Base-by-base conservation (phyloP, 495 filamentous ascomycete genomes). In the Talaromyces liani region DNA sequence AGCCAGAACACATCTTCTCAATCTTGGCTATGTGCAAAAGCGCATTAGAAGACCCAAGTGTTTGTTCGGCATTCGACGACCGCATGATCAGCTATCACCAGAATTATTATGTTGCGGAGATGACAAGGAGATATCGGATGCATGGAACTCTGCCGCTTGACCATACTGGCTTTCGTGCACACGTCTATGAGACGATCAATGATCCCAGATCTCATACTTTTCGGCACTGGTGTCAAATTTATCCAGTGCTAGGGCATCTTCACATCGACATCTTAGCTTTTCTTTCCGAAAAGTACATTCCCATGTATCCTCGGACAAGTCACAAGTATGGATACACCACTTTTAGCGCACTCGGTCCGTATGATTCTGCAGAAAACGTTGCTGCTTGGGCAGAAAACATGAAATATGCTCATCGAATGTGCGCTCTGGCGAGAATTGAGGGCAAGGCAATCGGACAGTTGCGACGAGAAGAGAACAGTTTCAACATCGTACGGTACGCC, bases 221-320 rank as follows among this genome's bases (percentile, higher is more conserved):
- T 39, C 45, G 64, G 53, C 75, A 75, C 60, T 80, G 77, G 77
- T 25, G 34, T n/a, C 33, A 33, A 7, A 64, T 73, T 10, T 64
- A 69, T 18, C 58, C 69, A 3, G 58, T 70, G 31, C 75, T 75
- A 31, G 56, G 69, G 6, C 61, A 69, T 51, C 69, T 76, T 9
- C 66, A 72, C 0, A 47, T 51, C 2, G 66, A 75, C 41, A 45
- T 72, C 14, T 64, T 78, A n/a, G 57, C 66, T 0, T n/a, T 69
- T 6, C 63, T 73, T 25, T 74, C 75, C 1, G 73, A 79, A 66
- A 77, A 72, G 41, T 80, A 75, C 59, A 66, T 75, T 51, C 56
- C 69, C 0, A 60, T 72, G 5, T 18, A 62, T 4, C 72, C 75
- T 4, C 65, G 65, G 39, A 29, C 24, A 27, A 57, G 58, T 2